A percentile compares a stretch with the other conserved stretches of the same genome.
These are phyloP conservation scores for Mortierella alpina DNA, from an alignment of 192 early-diverging fungal genomes.

Conservation along the genomic window DNA sequence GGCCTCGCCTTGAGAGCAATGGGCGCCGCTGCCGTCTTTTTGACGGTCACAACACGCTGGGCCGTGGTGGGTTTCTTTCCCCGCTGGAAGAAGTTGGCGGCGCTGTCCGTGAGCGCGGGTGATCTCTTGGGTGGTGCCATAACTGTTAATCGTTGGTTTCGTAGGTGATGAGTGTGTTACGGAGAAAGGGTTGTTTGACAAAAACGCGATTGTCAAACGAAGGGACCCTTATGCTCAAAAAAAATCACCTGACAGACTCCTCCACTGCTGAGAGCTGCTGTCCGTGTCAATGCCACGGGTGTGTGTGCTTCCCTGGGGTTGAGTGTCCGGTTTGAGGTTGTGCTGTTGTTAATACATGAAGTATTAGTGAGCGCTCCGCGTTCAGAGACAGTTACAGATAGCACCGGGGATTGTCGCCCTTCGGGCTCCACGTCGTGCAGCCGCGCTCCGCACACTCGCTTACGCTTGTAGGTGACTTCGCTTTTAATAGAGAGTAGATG, in stretches of 20 bases:
- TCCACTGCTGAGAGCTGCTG: too few species aligned
- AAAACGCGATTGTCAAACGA: not conserved
- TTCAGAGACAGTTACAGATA: too few species aligned
- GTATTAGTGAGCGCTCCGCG: too few species aligned
- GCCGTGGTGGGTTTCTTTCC: slow-evolving; percentile 33
- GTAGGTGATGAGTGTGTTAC: not conserved
- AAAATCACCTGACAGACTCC: not conserved
- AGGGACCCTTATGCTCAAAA: not conserved
- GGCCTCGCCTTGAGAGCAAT: not conserved
- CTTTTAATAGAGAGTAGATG: too few species aligned
- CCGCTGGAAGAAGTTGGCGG: slow-evolving; percentile 33
- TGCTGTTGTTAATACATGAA: too few species aligned
- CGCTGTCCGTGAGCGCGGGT: not conserved
- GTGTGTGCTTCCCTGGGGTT: too few species aligned
- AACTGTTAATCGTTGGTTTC: not conserved
- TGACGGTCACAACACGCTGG: slow-evolving; percentile 16
- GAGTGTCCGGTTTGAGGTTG: too few species aligned
- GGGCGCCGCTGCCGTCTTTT: slow-evolving; percentile 6
- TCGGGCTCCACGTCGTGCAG: too few species aligned
- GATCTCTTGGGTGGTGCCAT: slow-evolving; percentile 29
- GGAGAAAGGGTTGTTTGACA: not conserved
- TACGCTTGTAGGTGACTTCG: too few species aligned
- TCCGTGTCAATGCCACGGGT: too few species aligned
- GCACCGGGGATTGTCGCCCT: too few species aligned
- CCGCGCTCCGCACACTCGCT: too few species aligned